phyloP scores from a whole-genome alignment of 2,329 filamentous ascomycete genomes.

The Phialophora verrucosa region DNA sequence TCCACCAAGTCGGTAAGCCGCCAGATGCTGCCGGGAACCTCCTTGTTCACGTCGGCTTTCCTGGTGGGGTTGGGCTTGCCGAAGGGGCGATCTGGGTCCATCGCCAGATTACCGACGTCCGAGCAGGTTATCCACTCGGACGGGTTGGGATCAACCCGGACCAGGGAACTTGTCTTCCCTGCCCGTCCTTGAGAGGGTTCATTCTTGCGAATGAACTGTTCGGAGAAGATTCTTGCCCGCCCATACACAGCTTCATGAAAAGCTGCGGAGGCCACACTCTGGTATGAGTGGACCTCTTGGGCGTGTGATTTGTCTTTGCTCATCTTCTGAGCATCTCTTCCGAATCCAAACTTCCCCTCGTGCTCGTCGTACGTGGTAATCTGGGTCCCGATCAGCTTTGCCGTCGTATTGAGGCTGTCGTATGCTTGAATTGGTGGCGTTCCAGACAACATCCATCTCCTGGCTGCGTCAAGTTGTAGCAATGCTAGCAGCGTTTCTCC shows the following conservation, averaged over 20 bases:
- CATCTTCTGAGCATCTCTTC: slow-evolving; percentile 50
- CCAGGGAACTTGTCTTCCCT: neutral
- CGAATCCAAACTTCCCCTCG: slow-evolving; percentile 51
- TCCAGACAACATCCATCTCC: slow-evolving; percentile 67
- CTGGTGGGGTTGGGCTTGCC: slow-evolving; percentile 2
- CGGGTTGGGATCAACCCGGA: slow-evolving; percentile 7
- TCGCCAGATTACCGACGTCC: slow-evolving; percentile 20
- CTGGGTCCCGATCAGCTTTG: slow-evolving; percentile 60
- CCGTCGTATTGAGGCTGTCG: slow-evolving; percentile 64
- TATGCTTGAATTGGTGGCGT: slow-evolving; percentile 66
- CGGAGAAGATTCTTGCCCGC: slow-evolving; percentile 31
- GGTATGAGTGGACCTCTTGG: slow-evolving; percentile 63
- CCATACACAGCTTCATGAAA: slow-evolving; percentile 24
- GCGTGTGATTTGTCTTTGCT: slow-evolving; percentile 55
- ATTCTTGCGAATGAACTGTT: slow-evolving; percentile 31
- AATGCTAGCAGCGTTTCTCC: slow-evolving; percentile 52
- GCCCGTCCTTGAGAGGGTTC: slow-evolving; percentile 4
- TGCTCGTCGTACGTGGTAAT: slow-evolving; percentile 56
- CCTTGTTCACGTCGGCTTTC: neutral
- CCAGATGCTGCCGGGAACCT: neutral
- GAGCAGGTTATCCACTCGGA: slow-evolving; percentile 24
- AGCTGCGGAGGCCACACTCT: slow-evolving; percentile 54
- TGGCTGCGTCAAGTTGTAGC: slow-evolving; percentile 55
- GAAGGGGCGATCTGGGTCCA: slow-evolving; percentile 17
- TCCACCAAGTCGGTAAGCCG: slow-evolving; percentile 11